These are phyloP conservation scores for Lunularia cruciata DNA, from an alignment of 225 moss, liverwort and hornwort species.

Conservation along the genomic window DNA sequence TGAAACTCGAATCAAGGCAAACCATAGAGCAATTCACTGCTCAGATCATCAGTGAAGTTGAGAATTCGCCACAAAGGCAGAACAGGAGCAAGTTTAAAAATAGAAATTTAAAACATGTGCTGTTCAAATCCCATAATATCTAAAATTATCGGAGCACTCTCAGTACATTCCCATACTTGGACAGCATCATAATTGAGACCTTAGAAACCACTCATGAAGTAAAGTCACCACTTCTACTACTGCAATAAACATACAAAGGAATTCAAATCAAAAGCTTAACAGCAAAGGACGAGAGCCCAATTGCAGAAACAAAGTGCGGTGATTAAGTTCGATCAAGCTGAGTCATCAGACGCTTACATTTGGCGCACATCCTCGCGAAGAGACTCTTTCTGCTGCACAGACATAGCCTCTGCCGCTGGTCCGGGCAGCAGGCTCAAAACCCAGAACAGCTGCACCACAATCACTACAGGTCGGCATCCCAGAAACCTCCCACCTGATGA, in stretches of 20 bases:
- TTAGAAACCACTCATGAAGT: no score
- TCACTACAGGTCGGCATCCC: neutral
- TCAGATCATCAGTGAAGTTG: no score
- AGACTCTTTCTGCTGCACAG: constrained; percentile 10
- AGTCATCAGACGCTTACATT: constrained; percentile 26
- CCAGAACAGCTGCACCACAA: neutral
- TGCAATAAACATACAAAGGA: neutral
- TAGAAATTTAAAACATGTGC: no score
- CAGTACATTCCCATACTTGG: no score
- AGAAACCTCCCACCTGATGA: neutral
- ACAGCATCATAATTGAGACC: neutral
- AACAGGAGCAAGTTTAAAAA: no score
- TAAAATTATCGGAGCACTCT: no score
- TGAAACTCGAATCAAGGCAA: no score
- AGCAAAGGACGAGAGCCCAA: neutral
- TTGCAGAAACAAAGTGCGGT: neutral
- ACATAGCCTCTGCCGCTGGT: constrained; percentile 14
- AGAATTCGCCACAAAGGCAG: no score
- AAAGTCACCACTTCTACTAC: neutral
- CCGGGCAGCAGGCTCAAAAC: neutral
- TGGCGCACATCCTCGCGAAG: constrained; percentile 45
- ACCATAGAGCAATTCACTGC: no score
- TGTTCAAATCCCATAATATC: no score
- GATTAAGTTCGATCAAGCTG: neutral
- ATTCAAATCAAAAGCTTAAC: no score